Base-by-base conservation (phyloP, 177 flowering plant genomes). In the Vitis hybrid region DNA sequence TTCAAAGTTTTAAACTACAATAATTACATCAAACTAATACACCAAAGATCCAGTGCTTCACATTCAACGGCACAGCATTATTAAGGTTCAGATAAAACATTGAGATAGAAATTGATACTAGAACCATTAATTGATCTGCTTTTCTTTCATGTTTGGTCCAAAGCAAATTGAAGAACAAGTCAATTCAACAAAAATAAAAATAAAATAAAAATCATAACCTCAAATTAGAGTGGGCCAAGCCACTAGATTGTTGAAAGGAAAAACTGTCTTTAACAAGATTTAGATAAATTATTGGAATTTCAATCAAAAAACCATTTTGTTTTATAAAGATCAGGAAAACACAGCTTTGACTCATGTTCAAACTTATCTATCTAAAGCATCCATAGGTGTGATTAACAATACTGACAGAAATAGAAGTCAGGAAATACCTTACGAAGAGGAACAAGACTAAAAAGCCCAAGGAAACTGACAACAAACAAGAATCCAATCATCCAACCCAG, bases 401-500 rank as follows among this genome's bases (percentile, higher is more conserved):
- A 45, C 8, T 55, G 11, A 52, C 12, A 3, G 9, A 15, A 19
- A 17, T 19, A 17, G 3, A 65, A 3, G 8, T 58, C 17, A 32
- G 3, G 32, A 57, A 26, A 15, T 86, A 95, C 99, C 99, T 95
- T 95, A 6, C 99, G 93, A 65, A 95, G 94, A 1, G 98, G 97
- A 67, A 89, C 94, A 59, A 95, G 92, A 74, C 97, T 87, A 73
- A 95, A 91, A 57, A 93, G 85, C 10, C 99, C 99, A 60, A 95
- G 89, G 76, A 95, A 95, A 72, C 98, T 91, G 76, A 95, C 99
- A 64, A 93, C 91, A 75, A 90, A 90, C 62, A 92, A 56, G 75
- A 95, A 95, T 1, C 98, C 95, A 52, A 84, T 93, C 97, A 93
- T 91, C 98, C 98, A 95, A 56, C 86, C 82, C 85, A 95, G 72